These are phyloP conservation scores for Brasenia schreberi DNA, from an alignment of 164 flowering plant species.

Conservation along the genomic window DNA sequence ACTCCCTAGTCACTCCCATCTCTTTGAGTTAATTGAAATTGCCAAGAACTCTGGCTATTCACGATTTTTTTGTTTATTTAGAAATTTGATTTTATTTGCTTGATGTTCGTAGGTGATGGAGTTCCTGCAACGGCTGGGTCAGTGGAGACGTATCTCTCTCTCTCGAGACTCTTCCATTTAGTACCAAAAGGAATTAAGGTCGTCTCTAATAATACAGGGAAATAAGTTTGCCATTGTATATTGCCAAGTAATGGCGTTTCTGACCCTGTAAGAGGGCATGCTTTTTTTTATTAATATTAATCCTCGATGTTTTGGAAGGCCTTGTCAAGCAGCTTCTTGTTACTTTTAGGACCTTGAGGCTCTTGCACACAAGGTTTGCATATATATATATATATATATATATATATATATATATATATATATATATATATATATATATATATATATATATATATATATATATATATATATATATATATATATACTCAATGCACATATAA, in stretches of 20 bases:
- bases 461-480: no score
- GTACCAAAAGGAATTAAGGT: neutral
- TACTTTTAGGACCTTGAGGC: neutral
- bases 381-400: no score
- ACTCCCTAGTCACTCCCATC: no score
- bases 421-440: no score
- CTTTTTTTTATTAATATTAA: no score
- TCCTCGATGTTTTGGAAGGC: neutral
- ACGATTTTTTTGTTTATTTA: no score
- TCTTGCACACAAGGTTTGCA: neutral
- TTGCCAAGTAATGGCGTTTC: neutral
- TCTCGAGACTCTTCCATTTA: neutral
- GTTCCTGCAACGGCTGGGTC: conserved; percentile 62
- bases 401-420: no score
- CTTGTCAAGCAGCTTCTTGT: neutral
- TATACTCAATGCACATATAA: neutral
- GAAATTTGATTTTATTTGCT: no score
- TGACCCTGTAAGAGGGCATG: neutral
- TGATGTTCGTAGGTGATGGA: conserved; percentile 42
- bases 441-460: no score
- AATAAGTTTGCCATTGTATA: no score
- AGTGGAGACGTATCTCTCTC: conserved; percentile 37
- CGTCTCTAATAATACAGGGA: neutral
- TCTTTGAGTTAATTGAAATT: no score
- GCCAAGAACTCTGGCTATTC: neutral